Base-by-base conservation (phyloP, 176 grass and related monocot genomes). In the Cymbopogon citratus region DNA sequence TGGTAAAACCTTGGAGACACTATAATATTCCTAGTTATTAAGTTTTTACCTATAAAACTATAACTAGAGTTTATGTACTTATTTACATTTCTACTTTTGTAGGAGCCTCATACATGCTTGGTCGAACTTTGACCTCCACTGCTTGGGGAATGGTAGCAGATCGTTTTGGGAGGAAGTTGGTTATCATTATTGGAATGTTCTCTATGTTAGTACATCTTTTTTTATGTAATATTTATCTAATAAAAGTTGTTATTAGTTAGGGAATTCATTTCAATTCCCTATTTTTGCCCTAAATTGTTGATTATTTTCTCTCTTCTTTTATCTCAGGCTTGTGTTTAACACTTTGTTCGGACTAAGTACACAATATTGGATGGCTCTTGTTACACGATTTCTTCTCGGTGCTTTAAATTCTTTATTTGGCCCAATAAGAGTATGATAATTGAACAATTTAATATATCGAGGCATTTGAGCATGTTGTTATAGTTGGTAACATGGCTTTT, bases 101-200 rank as follows among this genome's bases (percentile, higher is more conserved):
- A 92, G 91, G 91, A 51, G 80, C 91, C 78, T 76, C 91, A 19
- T 92, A 89, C 62, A 92, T 92, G 90, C 6, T 92, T 67, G 90
- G 90, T 71, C 89, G 90, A 86, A 66, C 68, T 51, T 79, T 92
- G 57, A 92, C 90, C 38, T 92, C 90, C 10, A 81, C 80, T 33
- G 43, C 72, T 40, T 92, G 90, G 90, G 90, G 90, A 57, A 72
- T 92, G 48, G 49, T 77, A 15, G 86, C 87, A 11, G 90, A 92
- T 35, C 86, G 76, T 14, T 41, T 87, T 26, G 90, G 90, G 52
- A 92, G 90, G 25, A 92, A 92, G 31, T 84, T 84, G 0, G 84
- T 92, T 70, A 73, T 92, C 31, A 6, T 87, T 23, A 36, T 92
- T 52, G 80, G 87, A 51, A 61, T 87, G 57, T 65, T 89, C 31